These are phyloP conservation scores for Kwoniella europaea DNA, from an alignment of 768 basidiomycete species.

Conservation along the genomic window DNA sequence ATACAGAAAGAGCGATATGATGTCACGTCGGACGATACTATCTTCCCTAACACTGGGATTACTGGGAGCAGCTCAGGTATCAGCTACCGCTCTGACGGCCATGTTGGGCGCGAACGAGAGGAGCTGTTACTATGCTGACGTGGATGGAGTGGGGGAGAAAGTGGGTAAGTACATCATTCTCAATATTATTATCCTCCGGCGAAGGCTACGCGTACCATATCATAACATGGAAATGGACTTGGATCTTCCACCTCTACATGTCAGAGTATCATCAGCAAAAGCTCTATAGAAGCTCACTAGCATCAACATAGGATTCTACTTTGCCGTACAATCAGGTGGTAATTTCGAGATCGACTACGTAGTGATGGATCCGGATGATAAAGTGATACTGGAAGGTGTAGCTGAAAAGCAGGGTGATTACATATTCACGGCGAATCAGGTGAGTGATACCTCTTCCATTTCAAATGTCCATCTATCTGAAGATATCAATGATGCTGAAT, in stretches of 20 bases:
- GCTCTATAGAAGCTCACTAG: no score
- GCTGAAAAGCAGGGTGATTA: constrained; percentile 96
- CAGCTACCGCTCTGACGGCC: constrained; percentile 56
- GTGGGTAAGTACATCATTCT: constrained; percentile 72
- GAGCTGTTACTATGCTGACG: constrained; percentile 89
- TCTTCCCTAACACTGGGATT: constrained; percentile 1
- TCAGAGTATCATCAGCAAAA: no score
- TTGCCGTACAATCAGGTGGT: constrained; percentile 97
- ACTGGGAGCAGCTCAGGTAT: constrained; percentile 15
- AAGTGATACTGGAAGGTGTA: constrained; percentile 81
- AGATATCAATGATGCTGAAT: not conserved
- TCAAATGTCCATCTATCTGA: not conserved
- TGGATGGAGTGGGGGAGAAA: constrained; percentile 72
- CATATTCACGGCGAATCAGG: constrained; percentile 87
- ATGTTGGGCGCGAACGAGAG: constrained; percentile 58
- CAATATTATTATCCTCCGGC: not conserved
- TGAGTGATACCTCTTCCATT: constrained; percentile 6
- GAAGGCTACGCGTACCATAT: not conserved
- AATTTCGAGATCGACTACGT: constrained; percentile 95
- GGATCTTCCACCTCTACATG: no score
- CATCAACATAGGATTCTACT: constrained; percentile 75
- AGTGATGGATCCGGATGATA: constrained; percentile 87
- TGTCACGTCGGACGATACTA: constrained; percentile 14
- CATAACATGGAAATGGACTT: no score
- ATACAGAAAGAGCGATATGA: not conserved